phyloP scores from a whole-genome alignment of 495 filamentous ascomycete genomes.

The Pyrenula massariospora region DNA sequence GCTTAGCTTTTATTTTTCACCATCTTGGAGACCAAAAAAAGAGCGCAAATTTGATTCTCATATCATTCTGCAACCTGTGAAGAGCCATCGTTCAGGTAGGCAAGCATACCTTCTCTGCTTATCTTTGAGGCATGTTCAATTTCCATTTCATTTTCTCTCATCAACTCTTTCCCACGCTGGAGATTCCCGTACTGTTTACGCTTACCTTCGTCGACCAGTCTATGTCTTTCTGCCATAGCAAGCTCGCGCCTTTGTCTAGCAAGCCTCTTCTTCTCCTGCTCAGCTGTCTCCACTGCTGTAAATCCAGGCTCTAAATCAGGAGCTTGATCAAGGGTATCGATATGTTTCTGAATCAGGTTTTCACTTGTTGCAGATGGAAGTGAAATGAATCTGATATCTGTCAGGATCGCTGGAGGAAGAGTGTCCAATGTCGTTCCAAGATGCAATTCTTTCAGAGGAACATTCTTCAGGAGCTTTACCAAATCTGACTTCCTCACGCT shows the following conservation, averaged over 20 bases:
- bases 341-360: slow-evolving; percentile 61
- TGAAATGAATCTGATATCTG: slow-evolving; percentile 74
- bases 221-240: slow-evolving; percentile 65
- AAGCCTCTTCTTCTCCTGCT: slow-evolving; percentile 44
- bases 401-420: slow-evolving; percentile 57
- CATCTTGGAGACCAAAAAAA: too few species aligned
- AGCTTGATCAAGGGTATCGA: slow-evolving; percentile 57
- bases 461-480: slow-evolving; percentile 58
- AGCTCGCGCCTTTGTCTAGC: slow-evolving; percentile 59
- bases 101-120: slow-evolving; percentile 55
- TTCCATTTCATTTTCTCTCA: slow-evolving; percentile 69
- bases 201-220: slow-evolving; percentile 64
- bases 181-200: slow-evolving; percentile 52
- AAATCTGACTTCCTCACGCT: slow-evolving; percentile 70
- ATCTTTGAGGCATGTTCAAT: slow-evolving; percentile 69
- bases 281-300: slow-evolving; percentile 46
- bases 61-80: too few species aligned
- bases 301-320: slow-evolving; percentile 39
- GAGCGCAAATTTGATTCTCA: too few species aligned
- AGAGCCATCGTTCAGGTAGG: slow-evolving; percentile 36
- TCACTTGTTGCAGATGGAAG: slow-evolving; percentile 58
- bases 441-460: slow-evolving; percentile 54
- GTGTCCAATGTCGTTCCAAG: slow-evolving; percentile 46
- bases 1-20: too few species aligned
- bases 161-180: slow-evolving; percentile 48